These are phyloP conservation scores for Rubus parviflorus DNA, from an alignment of 306 rosid genomes.

Conservation along the genomic window DNA sequence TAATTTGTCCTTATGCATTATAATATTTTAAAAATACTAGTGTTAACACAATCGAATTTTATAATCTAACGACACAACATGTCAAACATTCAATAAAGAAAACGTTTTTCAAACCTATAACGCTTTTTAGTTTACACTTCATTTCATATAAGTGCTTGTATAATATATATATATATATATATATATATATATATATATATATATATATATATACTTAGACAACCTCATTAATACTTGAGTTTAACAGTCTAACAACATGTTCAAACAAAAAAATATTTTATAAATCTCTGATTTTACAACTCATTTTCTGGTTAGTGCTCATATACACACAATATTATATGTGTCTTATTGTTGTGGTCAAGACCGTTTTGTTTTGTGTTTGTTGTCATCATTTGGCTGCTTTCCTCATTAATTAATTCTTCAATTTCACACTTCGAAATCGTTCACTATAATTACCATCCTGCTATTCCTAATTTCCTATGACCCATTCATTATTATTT, in stretches of 20 bases:
- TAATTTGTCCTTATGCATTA: too few relatives aligned
- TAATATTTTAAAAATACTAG: too few relatives aligned
- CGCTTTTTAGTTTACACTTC: too few relatives aligned
- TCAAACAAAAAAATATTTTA: neutral
- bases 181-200: too few relatives aligned
- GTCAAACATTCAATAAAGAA: too few relatives aligned
- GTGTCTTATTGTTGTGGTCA: neutral
- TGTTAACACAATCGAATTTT: neutral
- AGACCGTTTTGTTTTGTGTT: constrained; percentile 3
- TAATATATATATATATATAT: too few relatives aligned
- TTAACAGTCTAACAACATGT: neutral
- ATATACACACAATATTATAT: neutral
- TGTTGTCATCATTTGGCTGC: constrained; percentile 1
- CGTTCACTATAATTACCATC: neutral
- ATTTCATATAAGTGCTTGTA: neutral
- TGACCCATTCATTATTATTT: too few relatives aligned
- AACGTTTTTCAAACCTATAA: too few relatives aligned
- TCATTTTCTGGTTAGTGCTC: neutral
- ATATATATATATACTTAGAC: too few relatives aligned
- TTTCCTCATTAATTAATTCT: neutral
- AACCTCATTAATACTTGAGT: too few relatives aligned
- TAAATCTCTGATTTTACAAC: neutral
- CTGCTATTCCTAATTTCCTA: neutral
- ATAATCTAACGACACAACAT: neutral
- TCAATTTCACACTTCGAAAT: neutral